A percentile compares a stretch with the other conserved stretches of the same genome.
Evolutionary conservation across 208 protist species (phyloP).

Genomic region (Novymonas esmeraldas): DNA sequence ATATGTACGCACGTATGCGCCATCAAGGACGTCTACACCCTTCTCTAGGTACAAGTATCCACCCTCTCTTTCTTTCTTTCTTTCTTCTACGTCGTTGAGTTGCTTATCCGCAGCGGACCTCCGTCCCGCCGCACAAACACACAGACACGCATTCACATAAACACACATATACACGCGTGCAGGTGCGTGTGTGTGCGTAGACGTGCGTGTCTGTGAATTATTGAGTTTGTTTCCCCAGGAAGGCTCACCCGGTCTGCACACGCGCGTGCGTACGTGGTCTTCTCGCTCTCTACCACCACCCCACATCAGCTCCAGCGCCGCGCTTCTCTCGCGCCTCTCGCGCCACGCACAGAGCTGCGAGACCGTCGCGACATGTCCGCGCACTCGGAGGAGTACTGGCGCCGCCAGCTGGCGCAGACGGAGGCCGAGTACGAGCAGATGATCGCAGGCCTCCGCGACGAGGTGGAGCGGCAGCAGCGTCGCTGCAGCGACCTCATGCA

Average conservation of each 20-base stretch:
- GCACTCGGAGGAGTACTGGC: conserved; percentile 70
- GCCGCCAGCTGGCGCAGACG: conserved; percentile 33
- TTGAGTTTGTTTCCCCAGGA: neutral
- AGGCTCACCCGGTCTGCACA: too few relatives aligned
- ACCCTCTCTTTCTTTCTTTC: neutral
- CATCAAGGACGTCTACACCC: neutral
- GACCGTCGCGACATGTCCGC: too few relatives aligned
- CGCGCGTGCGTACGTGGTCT: neutral
- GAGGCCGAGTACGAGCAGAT: conserved; percentile 65
- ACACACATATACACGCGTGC: too few relatives aligned
- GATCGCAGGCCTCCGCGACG: conserved; percentile 61
- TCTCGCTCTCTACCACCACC: neutral
- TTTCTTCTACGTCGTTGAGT: neutral
- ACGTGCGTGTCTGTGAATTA: conserved; percentile 3
- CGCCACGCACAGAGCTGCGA: too few relatives aligned
- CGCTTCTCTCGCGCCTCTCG: too few relatives aligned
- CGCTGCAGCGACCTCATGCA: conserved; percentile 70
- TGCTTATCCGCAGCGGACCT: neutral
- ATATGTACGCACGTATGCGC: neutral
- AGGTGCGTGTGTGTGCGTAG: conserved; percentile 7
- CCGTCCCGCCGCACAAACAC: neutral
- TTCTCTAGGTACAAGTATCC: neutral
- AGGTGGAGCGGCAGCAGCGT: conserved; percentile 68
- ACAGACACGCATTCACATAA: too few relatives aligned
- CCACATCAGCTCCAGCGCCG: neutral